Base-by-base conservation (phyloP, 2,329 filamentous ascomycete species). In the Apiospora kogelbergensis region DNA sequence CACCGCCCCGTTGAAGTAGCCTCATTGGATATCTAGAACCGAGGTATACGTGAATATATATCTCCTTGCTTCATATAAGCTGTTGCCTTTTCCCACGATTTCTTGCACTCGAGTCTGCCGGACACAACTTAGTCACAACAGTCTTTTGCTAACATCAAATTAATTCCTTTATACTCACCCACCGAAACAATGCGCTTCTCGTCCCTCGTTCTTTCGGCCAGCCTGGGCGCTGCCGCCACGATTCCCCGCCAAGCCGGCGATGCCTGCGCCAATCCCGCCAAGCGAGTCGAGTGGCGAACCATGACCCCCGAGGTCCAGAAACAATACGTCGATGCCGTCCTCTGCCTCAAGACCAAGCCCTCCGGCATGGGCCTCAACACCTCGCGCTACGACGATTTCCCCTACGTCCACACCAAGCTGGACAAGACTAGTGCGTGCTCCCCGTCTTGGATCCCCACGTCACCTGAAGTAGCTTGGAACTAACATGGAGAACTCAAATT, bases 341-440 rank as follows among this genome's bases (percentile, higher is more conserved):
- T 30, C n/a, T 65, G 63, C 22, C n/a, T 65, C 22, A 44, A 41
- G 22, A 44, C n/a, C 40, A 65, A 65, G 63, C 63, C 63, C 11
- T 65, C 63, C 0, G 63, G 26, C 22, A 17, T 65, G 63, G 63
- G 63, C 22, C 26, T 30, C 22, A 30, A 33, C 22, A 44, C 63
- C 11, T 26, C 40, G 13, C 63, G 63, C 22, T 65, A 65, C 42
- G 63, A 65, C 63, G 63, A 65, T 15, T 65, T 65, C 63, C 26
- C 63, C 40, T 37, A 45, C 13, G 63, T 65, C 40, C 63, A 65
- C 42, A 45, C 63, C 26, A 45, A 44, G 10, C 63, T 65, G 40
- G 40, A 66, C 40, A 37, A 1, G 13, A 45, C 26, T 26, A 65
- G 63, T 41, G 20, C 33, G 63, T 26, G 9, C 22, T 60, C 48